A percentile compares a stretch with the other conserved stretches of the same genome.
phyloP scores from a whole-genome alignment of 2,329 filamentous ascomycete genomes.

The Cladorrhinum sp. region DNA sequence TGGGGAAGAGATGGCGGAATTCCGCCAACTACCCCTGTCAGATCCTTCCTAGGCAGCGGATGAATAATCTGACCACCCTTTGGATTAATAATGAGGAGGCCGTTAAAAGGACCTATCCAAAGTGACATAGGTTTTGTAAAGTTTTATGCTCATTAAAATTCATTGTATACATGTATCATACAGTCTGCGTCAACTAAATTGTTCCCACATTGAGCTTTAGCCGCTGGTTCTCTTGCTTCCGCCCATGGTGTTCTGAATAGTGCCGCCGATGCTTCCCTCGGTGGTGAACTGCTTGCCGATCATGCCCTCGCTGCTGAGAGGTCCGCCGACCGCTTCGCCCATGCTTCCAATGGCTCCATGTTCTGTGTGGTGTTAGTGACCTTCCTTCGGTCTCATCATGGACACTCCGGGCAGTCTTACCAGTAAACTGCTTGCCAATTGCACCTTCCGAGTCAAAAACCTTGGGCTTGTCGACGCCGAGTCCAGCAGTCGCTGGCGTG shows the following conservation, averaged over 20 bases:
- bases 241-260: conserved; percentile 46
- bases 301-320: conserved; percentile 47
- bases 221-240: conserved; percentile 33
- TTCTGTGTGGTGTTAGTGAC: background rate
- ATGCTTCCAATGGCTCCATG: conserved; percentile 36
- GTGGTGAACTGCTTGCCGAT: conserved; percentile 56
- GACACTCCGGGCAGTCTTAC: no score
- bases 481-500: conserved; percentile 27
- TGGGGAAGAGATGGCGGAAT: no score
- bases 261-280: conserved; percentile 51
- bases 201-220: no score
- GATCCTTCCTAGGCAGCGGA: no score
- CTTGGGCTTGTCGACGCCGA: conserved; percentile 35
- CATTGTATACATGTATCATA: no score
- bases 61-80: no score
- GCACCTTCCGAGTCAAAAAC: conserved; percentile 48
- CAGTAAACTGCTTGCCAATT: conserved; percentile 55
- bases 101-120: no score
- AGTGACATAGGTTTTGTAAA: no score
- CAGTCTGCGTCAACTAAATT: no score
- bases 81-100: no score
- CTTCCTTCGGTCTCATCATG: background rate
- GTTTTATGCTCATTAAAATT: no score
- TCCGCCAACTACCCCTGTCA: no score
- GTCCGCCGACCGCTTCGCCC: conserved; percentile 43